Percentiles rank a stretch among this genome's conserved stretches.
phyloP scores from a whole-genome alignment of 352 stramenopile genomes.

The Phytophthora pluvialis region DNA sequence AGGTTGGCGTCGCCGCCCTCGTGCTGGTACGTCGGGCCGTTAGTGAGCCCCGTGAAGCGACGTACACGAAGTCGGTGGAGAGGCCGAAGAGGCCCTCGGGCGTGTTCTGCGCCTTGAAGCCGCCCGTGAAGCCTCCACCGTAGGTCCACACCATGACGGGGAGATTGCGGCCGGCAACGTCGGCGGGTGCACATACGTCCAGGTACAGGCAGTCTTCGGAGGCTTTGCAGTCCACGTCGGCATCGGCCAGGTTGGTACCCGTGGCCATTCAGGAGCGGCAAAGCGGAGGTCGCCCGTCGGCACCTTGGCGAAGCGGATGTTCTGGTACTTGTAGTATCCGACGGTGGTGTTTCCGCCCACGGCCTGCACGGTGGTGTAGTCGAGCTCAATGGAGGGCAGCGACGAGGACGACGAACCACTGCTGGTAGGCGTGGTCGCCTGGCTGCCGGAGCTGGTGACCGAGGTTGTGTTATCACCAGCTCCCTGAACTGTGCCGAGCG shows the following conservation, averaged over 20 bases:
- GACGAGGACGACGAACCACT: conserved; percentile 14
- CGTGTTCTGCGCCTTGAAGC: conserved; percentile 27
- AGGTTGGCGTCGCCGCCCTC: conserved; percentile 38
- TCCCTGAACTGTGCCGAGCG: neutral
- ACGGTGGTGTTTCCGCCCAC: conserved; percentile 33
- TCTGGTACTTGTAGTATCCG: conserved; percentile 47
- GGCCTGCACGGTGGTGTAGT: conserved; percentile 39
- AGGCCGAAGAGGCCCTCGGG: conserved; percentile 33
- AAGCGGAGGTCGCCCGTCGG: conserved; percentile 35
- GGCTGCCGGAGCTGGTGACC: conserved; percentile 4
- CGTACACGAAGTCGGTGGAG: conserved; percentile 40
- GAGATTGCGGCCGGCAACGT: conserved; percentile 20
- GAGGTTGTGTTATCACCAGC: neutral
- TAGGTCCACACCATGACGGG: conserved; percentile 44
- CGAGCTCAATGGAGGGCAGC: conserved; percentile 29
- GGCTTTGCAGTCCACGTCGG: conserved; percentile 22
- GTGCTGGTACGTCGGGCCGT: conserved; percentile 34
- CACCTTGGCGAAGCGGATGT: conserved; percentile 37
- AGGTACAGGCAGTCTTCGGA: conserved; percentile 44
- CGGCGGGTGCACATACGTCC: conserved; percentile 34
- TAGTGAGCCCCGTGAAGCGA: conserved; percentile 29
- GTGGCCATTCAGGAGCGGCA: conserved; percentile 33
- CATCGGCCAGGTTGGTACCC: conserved; percentile 31
- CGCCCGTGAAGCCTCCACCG: conserved; percentile 32
- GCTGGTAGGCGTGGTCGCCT: neutral